A percentile compares a stretch with the other conserved stretches of the same genome.
Evolutionary conservation across 257 asterid species (phyloP).

Genomic region (Eustoma russellianum): DNA sequence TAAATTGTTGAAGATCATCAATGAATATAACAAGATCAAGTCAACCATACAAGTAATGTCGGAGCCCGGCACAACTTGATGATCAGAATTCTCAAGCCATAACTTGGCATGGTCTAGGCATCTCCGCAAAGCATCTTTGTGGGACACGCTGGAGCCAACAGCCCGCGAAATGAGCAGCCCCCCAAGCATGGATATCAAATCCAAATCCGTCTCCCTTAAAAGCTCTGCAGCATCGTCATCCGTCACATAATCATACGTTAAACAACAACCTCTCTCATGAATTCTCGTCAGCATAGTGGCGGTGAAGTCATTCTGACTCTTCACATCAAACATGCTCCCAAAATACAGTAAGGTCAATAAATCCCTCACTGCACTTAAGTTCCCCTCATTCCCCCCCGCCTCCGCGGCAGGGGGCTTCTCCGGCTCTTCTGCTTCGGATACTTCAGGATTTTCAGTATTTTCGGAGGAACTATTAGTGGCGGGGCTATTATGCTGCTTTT

Average conservation of each 20-base stretch:
- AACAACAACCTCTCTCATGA: slow-evolving; percentile 79
- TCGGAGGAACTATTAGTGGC: neutral
- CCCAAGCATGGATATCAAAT: slow-evolving; percentile 59
- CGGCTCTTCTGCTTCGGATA: slow-evolving; percentile 3
- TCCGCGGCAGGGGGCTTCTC: slow-evolving; percentile 12
- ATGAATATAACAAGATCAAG: neutral
- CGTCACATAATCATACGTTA: slow-evolving; percentile 77
- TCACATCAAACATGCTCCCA: slow-evolving; percentile 68
- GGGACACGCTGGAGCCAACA: slow-evolving; percentile 49
- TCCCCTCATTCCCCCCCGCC: slow-evolving; percentile 9
- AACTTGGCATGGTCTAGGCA: slow-evolving; percentile 71
- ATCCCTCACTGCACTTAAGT: slow-evolving; percentile 33
- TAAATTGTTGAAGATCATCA: neutral
- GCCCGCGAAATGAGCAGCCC: slow-evolving; percentile 57
- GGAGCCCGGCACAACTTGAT: slow-evolving; percentile 43
- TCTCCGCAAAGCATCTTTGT: slow-evolving; percentile 47
- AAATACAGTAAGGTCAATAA: slow-evolving; percentile 60
- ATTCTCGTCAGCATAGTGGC: slow-evolving; percentile 49
- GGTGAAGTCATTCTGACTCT: slow-evolving; percentile 29
- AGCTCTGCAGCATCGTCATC: slow-evolving; percentile 63
- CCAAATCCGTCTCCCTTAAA: slow-evolving; percentile 68
- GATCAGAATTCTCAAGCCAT: slow-evolving; percentile 57
- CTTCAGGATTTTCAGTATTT: slow-evolving; percentile 1
- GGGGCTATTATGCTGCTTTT: slow-evolving; percentile 1
- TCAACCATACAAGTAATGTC: slow-evolving; percentile 51